Percentiles rank a stretch among this genome's conserved stretches.
These are phyloP conservation scores for Xylaria cubensis DNA, from an alignment of 495 filamentous ascomycete genomes.

Conservation along the genomic window DNA sequence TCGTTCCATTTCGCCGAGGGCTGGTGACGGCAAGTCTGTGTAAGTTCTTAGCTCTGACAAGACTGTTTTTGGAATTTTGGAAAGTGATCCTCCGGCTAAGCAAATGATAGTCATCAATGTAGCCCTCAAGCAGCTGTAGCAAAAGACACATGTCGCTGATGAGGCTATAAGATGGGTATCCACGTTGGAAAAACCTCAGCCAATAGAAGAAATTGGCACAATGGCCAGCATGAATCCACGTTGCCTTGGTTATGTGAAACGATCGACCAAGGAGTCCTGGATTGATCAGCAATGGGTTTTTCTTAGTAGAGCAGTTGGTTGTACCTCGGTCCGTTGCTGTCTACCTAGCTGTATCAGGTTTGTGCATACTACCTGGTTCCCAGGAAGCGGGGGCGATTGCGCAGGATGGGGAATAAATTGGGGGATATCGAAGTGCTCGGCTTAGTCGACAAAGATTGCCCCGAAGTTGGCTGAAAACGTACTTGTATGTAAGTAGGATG, in stretches of 20 bases:
- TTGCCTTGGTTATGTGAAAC: neutral
- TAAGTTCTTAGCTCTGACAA: neutral
- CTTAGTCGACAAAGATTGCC: neutral
- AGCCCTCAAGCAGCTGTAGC: neutral
- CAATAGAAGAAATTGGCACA: constrained; percentile 10
- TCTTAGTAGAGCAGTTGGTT: neutral
- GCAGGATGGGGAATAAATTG: neutral
- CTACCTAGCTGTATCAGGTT: neutral
- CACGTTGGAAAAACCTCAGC: neutral
- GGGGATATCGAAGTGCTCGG: neutral
- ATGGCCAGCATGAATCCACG: constrained; percentile 3
- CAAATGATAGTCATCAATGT: neutral
- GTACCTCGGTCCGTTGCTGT: constrained; percentile 1
- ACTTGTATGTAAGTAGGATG: neutral
- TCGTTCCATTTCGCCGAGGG: neutral
- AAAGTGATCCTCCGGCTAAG: neutral
- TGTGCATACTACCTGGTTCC: neutral
- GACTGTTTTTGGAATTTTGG: neutral
- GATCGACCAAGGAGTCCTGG: neutral
- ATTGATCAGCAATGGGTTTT: constrained; percentile 10
- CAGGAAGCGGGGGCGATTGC: constrained; percentile 12
- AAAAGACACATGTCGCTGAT: neutral
- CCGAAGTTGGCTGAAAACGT: neutral
- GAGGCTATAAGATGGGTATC: neutral
- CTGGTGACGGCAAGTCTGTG: neutral